Evolutionary conservation across 495 filamentous ascomycete species (phyloP).

Genomic region (Xanthoparmelia taractica): DNA sequence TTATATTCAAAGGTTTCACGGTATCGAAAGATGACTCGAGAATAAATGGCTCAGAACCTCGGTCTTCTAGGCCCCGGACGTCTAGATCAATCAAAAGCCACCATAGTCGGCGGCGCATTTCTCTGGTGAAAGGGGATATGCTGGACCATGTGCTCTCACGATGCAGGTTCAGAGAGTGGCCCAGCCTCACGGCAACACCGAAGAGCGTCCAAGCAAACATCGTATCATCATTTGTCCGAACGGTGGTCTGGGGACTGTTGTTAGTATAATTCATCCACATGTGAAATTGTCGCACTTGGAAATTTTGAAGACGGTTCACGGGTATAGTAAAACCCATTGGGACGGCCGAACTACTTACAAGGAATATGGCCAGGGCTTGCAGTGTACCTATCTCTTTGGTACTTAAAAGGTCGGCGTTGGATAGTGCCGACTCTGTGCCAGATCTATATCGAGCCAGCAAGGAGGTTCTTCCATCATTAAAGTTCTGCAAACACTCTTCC

Average conservation of each 20-base stretch:
- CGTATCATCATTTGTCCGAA: conserved; percentile 28
- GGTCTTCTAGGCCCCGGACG: conserved; percentile 62
- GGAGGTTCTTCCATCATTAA: conserved; percentile 36
- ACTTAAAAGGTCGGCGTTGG: conserved; percentile 40
- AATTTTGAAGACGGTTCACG: neutral
- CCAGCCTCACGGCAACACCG: conserved; percentile 51
- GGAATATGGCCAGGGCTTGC: conserved; percentile 41
- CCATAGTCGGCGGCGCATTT: conserved; percentile 71
- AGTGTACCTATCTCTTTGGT: conserved; percentile 39
- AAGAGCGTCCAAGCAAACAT: conserved; percentile 32
- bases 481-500: conserved; percentile 37
- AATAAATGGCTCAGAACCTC: conserved; percentile 65
- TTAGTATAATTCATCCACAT: neutral
- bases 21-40: conserved; percentile 56
- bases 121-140: conserved; percentile 41
- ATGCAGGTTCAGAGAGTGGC: conserved; percentile 59
- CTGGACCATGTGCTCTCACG: conserved; percentile 33
- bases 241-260: neutral
- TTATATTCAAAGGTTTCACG: conserved; percentile 46
- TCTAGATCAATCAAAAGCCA: conserved; percentile 71
- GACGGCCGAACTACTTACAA: conserved; percentile 22
- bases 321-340: neutral
- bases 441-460: conserved; percentile 38
- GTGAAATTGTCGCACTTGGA: neutral
- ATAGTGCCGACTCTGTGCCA: conserved; percentile 40